These are phyloP conservation scores for Suhomyces guaymorum DNA, from an alignment of 1,139 yeast genomes.

Conservation along the genomic window DNA sequence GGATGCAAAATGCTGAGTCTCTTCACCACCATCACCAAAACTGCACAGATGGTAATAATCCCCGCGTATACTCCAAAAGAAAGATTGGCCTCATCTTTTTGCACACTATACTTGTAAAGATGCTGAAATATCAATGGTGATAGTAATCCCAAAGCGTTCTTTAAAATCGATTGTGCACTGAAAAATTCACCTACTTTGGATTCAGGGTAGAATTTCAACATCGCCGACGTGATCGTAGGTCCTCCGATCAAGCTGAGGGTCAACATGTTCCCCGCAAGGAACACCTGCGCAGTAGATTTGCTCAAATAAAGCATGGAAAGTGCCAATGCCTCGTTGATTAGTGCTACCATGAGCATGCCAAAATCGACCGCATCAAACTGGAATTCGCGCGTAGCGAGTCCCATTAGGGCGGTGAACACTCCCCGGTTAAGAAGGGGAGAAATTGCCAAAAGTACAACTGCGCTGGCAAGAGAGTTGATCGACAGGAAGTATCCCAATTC, in stretches of 20 bases:
- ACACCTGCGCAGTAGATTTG: constrained; percentile 7
- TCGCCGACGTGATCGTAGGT: constrained; percentile 52
- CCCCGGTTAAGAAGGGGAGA: constrained; percentile 35
- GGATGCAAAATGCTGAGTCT: too few species aligned
- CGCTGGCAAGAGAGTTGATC: constrained; percentile 47
- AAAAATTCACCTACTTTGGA: constrained; percentile 53
- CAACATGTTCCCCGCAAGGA: constrained; percentile 28
- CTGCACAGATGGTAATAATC: constrained; percentile 7
- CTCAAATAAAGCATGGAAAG: constrained; percentile 26
- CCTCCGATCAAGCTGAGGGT: constrained; percentile 46
- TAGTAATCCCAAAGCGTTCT: constrained; percentile 39
- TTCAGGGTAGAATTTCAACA: constrained; percentile 52
- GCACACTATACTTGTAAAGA: constrained; percentile 31
- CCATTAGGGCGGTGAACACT: constrained; percentile 26
- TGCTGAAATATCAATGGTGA: constrained; percentile 42
- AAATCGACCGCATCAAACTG: constrained; percentile 45
- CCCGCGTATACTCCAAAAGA: constrained; percentile 9
- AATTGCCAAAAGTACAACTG: constrained; percentile 33
- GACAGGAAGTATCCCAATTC: constrained; percentile 64
- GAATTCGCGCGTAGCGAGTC: constrained; percentile 35
- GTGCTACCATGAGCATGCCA: constrained; percentile 33
- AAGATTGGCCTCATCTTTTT: constrained; percentile 4
- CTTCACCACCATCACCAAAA: constrained; percentile 4
- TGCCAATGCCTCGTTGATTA: constrained; percentile 44
- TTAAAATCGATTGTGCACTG: constrained; percentile 51